Conservation (phyloP, 2,329 filamentous ascomycete genomes). For the Torrubiellomyces zombiae region DNA sequence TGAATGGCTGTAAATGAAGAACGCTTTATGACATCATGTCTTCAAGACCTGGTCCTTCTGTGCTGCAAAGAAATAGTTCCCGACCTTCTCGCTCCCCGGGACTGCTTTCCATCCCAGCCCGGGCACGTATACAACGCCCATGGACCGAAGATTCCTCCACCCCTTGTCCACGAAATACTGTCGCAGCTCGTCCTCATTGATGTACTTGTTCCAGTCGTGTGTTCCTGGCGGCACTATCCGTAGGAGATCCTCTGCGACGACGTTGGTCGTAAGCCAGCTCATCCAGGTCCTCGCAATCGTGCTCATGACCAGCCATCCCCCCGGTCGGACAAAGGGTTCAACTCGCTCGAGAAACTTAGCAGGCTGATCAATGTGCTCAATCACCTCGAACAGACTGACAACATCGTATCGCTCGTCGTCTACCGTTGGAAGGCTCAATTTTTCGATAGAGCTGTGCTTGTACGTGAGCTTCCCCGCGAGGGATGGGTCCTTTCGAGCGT, state of each 20-base stretch:
- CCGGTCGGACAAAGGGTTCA: constrained; percentile 64
- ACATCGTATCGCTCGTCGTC: constrained; percentile 48
- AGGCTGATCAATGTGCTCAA: constrained; percentile 77
- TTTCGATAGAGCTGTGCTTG: constrained; percentile 61
- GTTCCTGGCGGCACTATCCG: constrained; percentile 82
- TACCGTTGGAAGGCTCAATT: constrained; percentile 28
- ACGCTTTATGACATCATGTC: too few species aligned
- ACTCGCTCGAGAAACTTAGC: constrained; percentile 56
- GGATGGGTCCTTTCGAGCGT: constrained; percentile 57
- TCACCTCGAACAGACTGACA: constrained; percentile 80
- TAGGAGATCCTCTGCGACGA: constrained; percentile 77
- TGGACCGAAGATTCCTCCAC: constrained; percentile 46
- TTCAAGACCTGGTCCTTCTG: constrained; percentile 31
- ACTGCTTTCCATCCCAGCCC: constrained; percentile 82
- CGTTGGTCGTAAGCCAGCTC: constrained; percentile 83
- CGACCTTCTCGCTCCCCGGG: constrained; percentile 62
- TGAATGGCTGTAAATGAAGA: too few species aligned
- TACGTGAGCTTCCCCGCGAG: constrained; percentile 53
- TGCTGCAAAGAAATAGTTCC: constrained; percentile 93
- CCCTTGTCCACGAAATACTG: constrained; percentile 32
- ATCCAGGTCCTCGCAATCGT: constrained; percentile 83
- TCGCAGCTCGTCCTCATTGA: constrained; percentile 67
- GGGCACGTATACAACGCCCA: constrained; percentile 82
- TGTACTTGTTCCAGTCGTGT: constrained; percentile 93
- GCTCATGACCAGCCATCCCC: constrained; percentile 82